A percentile compares a stretch with the other conserved stretches of the same genome.
phyloP scores from a whole-genome alignment of 2,329 filamentous ascomycete species.

The Nakataea oryzae region DNA sequence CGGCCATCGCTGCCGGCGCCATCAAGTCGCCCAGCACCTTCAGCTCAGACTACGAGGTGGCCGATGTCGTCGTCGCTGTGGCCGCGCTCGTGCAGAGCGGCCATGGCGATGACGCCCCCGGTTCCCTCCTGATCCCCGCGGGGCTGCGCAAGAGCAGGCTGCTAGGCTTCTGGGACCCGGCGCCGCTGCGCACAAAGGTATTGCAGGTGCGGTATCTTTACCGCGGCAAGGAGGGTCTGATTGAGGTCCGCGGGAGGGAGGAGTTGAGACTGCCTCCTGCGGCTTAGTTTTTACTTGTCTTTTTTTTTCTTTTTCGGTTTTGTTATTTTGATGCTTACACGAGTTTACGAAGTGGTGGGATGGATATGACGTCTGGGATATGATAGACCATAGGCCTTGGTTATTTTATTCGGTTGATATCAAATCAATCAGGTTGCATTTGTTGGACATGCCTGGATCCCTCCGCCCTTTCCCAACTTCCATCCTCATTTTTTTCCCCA shows the following conservation, averaged over 20 bases:
- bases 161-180: conserved; percentile 41
- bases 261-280: conserved; percentile 22
- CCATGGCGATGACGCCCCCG: conserved; percentile 1
- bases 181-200: conserved; percentile 30
- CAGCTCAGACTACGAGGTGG: conserved; percentile 28
- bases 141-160: conserved; percentile 32
- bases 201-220: conserved; percentile 34
- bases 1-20: neutral
- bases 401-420: too few relatives aligned
- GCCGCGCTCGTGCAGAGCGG: conserved; percentile 28
- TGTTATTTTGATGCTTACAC: neutral
- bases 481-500: too few relatives aligned
- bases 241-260: conserved; percentile 24
- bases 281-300: neutral
- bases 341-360: neutral
- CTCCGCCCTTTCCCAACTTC: too few relatives aligned
- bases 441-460: too few relatives aligned
- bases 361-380: neutral
- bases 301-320: neutral
- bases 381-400: neutral
- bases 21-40: conserved; percentile 7
- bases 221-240: conserved; percentile 20
- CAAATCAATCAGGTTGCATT: too few relatives aligned
- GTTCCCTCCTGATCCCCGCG: conserved; percentile 23
- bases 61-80: conserved; percentile 37